Evolutionary conservation across 371 early-diverging fungal species (phyloP).

Genomic region (Saksenaea oblongispora): DNA sequence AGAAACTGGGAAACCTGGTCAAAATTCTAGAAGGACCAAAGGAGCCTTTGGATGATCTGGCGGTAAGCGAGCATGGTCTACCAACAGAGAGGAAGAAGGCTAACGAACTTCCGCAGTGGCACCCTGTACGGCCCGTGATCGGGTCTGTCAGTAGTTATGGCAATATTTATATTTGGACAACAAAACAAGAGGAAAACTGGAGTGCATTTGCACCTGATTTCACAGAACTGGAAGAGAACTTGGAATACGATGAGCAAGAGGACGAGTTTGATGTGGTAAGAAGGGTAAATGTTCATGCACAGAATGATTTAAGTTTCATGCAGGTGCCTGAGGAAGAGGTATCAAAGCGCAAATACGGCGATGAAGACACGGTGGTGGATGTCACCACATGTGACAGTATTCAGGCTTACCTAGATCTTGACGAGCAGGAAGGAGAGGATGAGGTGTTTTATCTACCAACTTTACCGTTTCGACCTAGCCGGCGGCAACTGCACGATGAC

Average conservation of each 20-base stretch:
- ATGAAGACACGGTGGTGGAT: slow-evolving; percentile 59
- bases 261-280: slow-evolving; percentile 89
- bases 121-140: slow-evolving; percentile 84
- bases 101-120: slow-evolving; percentile 62
- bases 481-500: slow-evolving; percentile 7
- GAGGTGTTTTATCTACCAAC: slow-evolving; percentile 38
- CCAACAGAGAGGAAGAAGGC: neutral
- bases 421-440: slow-evolving; percentile 57
- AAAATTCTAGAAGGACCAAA: slow-evolving; percentile 92
- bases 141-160: slow-evolving; percentile 84
- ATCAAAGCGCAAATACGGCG: slow-evolving; percentile 49
- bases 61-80: slow-evolving; percentile 50
- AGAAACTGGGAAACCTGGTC: slow-evolving; percentile 74
- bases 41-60: slow-evolving; percentile 83
- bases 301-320: neutral
- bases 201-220: slow-evolving; percentile 93
- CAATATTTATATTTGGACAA: slow-evolving; percentile 87
- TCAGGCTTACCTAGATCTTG: slow-evolving; percentile 68
- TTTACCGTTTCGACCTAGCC: slow-evolving; percentile 8
- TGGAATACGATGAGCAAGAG: slow-evolving; percentile 90
- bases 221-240: slow-evolving; percentile 87
- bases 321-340: slow-evolving; percentile 55
- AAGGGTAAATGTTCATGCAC: neutral
- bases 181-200: slow-evolving; percentile 84
- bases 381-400: slow-evolving; percentile 67